Conservation (phyloP, 352 stramenopile genomes). For the Pilasporangium apinafurcum region DNA sequence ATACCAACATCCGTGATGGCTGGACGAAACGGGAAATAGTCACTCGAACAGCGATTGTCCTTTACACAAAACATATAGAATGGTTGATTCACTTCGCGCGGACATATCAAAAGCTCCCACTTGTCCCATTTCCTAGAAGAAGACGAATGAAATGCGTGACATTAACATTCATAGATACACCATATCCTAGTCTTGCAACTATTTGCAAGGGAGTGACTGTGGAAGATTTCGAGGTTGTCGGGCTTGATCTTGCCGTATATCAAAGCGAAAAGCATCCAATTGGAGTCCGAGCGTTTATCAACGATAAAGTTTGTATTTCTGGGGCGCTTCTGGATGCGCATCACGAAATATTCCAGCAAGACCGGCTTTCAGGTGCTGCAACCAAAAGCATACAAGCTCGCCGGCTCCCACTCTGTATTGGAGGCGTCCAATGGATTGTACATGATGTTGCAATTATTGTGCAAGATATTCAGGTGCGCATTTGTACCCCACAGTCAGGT, state of each 20-base stretch:
- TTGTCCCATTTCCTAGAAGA: conserved; percentile 17
- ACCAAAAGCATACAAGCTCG: conserved; percentile 6
- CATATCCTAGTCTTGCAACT: conserved; percentile 8
- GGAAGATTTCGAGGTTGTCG: conserved; percentile 52
- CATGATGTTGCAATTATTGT: conserved; percentile 39
- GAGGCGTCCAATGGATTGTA: conserved; percentile 26
- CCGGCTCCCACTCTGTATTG: conserved; percentile 14
- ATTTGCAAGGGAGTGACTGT: conserved; percentile 41
- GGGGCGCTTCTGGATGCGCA: conserved; percentile 26
- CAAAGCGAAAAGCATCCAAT: conserved; percentile 59
- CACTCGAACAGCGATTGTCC: conserved; percentile 43
- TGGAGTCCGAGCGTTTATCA: conserved; percentile 62
- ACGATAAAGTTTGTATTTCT: conserved; percentile 43
- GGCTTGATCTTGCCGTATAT: conserved; percentile 65
- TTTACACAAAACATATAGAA: conserved; percentile 75
- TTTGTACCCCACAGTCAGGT: conserved; percentile 55
- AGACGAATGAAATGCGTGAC: not conserved
- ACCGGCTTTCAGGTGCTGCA: not conserved
- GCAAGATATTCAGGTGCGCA: conserved; percentile 50
- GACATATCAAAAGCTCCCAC: conserved; percentile 33
- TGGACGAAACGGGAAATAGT: conserved; percentile 51
- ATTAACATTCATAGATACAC: not conserved
- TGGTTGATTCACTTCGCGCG: conserved; percentile 59
- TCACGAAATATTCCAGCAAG: conserved; percentile 15
- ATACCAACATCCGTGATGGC: conserved; percentile 1